These are phyloP conservation scores for Aspergillus neoniger DNA, from an alignment of 2,329 filamentous ascomycete genomes.

Conservation along the genomic window DNA sequence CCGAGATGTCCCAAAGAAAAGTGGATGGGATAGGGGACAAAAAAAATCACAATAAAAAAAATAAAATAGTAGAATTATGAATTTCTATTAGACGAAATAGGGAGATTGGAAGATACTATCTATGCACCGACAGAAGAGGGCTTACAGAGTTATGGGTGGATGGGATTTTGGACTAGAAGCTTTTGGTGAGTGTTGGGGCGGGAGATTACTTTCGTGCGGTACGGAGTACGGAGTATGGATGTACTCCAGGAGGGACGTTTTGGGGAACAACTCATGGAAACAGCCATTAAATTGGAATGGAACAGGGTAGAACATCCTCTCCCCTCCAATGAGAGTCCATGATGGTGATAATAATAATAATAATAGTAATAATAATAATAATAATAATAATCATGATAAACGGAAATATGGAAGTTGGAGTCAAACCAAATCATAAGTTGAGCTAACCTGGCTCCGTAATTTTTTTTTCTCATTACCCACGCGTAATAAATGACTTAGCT, in stretches of 20 bases:
- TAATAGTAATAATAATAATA: too few species aligned
- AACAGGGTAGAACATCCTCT: background rate
- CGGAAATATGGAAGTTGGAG: too few species aligned
- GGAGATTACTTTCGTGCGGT: constrained; percentile 17
- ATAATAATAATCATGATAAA: too few species aligned
- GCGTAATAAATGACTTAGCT: too few species aligned
- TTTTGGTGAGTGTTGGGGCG: constrained; percentile 29
- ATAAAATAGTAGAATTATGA: constrained; percentile 6
- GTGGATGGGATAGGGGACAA: constrained; percentile 21
- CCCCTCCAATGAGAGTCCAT: background rate
- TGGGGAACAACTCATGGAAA: background rate
- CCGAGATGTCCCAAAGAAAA: constrained; percentile 14
- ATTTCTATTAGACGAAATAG: constrained; percentile 5
- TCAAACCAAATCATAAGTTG: too few species aligned
- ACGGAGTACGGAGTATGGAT: constrained; percentile 4
- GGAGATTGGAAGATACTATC: constrained; percentile 10
- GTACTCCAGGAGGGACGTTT: background rate
- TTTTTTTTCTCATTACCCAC: too few species aligned
- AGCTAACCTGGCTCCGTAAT: too few species aligned
- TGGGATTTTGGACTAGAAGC: constrained; percentile 3
- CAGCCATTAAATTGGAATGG: background rate
- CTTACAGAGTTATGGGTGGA: constrained; percentile 1
- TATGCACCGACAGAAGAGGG: background rate
- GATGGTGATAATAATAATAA: too few species aligned
- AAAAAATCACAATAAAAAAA: constrained; percentile 17